Conservation (phyloP, 371 early-diverging fungal genomes). For the Phascolomyces articulosus region DNA sequence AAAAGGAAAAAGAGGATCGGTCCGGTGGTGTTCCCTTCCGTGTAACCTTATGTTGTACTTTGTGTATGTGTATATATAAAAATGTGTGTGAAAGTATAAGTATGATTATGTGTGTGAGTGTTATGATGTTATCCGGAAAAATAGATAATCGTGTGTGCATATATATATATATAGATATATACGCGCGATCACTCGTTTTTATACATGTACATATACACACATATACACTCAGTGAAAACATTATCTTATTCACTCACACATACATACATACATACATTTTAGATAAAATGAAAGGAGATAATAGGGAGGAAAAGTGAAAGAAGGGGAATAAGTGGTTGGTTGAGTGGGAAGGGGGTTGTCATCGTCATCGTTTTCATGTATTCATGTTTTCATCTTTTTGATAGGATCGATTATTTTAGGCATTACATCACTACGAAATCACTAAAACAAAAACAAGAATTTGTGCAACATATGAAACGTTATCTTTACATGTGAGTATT, state of each 20-base stretch:
- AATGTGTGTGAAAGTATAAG: background rate
- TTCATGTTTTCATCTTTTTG: background rate
- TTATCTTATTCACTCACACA: background rate
- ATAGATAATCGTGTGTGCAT: conserved; percentile 2
- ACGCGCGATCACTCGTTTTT: too few species aligned
- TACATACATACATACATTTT: background rate
- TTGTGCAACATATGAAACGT: conserved; percentile 51
- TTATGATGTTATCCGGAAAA: conserved; percentile 10
- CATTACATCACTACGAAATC: conserved; percentile 33
- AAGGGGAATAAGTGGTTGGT: too few species aligned
- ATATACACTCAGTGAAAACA: too few species aligned
- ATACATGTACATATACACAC: too few species aligned
- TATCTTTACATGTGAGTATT: conserved; percentile 54
- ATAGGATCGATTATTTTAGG: conserved; percentile 46
- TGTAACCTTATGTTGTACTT: background rate
- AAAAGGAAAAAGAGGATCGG: background rate
- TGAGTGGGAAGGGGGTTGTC: background rate
- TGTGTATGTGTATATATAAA: background rate
- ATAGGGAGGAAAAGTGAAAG: background rate
- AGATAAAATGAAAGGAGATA: background rate
- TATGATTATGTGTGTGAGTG: background rate
- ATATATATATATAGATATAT: too few species aligned
- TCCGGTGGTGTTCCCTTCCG: background rate
- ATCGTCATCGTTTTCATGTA: too few species aligned
- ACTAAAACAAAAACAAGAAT: conserved; percentile 38